Base-by-base conservation (phyloP, 345 rosid species). In the Sisymbrium irio region DNA sequence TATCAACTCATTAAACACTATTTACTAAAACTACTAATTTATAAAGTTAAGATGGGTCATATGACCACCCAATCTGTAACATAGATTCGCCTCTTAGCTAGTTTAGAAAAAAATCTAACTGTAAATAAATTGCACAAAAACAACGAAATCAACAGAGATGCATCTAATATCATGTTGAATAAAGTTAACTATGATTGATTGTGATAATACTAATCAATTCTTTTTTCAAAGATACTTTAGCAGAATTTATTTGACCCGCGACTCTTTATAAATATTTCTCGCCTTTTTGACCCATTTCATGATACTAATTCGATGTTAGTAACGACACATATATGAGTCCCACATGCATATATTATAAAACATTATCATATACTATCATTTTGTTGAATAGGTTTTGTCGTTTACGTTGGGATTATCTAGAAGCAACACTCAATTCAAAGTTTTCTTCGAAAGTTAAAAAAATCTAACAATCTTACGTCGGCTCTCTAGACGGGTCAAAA, bases 401-500 rank as follows among this genome's bases (percentile, higher is more conserved):
- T 7, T 35, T 35, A 35, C 37, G 9, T 35, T 35, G 37, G 37
- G 8, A 33, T 2, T 33, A 35, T 35, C 10, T 40, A 1, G 45
- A 13, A 14, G 30, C 56, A 50, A 64, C 64, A 63, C 49, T 42
- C 63, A 64, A 54, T 41, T 73, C 25, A 0, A 22, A 55, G n/a
- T 55, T 64, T 22, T 20, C 13, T 33, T 33, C 3, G 46, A 62
- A n/a, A 53, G n/a, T 18, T 39, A 42, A 30, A 62, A 42, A 30
- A 62, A 30, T 6, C 2, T 6, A 6, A 37, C 12, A 41, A 27
- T 28, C 32, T 20, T 19, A 41, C 46, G 70, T 27, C 7, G 46
- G 56, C 71, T 45, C 42, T 73, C 49, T 45, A 56, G 65, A 56
- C 57, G 3, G 49, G 57, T 73, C 50, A 65, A 45, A 55, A 27